Evolutionary conservation across 148 eudicot genomes (phyloP).

Genomic region (Fagopyrum tataricum): DNA sequence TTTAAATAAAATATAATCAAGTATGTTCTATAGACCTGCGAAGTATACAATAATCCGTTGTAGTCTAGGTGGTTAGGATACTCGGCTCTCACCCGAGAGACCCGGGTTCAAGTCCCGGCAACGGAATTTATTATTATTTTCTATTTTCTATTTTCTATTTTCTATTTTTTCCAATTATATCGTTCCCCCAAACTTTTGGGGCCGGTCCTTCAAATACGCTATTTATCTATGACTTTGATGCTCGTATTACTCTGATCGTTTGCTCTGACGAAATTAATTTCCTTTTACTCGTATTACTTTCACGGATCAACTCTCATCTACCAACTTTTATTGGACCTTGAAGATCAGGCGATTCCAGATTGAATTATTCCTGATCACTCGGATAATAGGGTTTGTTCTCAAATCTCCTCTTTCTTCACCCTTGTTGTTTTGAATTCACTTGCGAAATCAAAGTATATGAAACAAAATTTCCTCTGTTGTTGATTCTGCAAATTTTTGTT

Average conservation of each 20-base stretch:
- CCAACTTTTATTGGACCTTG: not conserved
- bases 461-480: not conserved
- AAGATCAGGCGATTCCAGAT: not conserved
- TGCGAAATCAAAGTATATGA: not conserved
- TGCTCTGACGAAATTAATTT: not conserved
- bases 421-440: not conserved
- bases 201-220: not conserved
- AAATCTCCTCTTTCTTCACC: not conserved
- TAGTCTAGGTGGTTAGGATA: slow-evolving; percentile 99
- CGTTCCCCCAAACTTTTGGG: not conserved
- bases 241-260: not conserved
- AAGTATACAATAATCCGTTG: slow-evolving; percentile 44
- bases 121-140: slow-evolving; percentile 45
- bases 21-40: no score
- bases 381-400: not conserved
- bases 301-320: not conserved
- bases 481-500: not conserved
- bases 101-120: slow-evolving; percentile 99
- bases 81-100: slow-evolving; percentile 99
- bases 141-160: not conserved
- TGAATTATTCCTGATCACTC: not conserved
- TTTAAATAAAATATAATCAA: no score
- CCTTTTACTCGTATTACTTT: not conserved
- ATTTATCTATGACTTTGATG: no score
- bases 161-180: not conserved